phyloP scores from a whole-genome alignment of 2,329 filamentous ascomycete species.

The Xylaria sp. region DNA sequence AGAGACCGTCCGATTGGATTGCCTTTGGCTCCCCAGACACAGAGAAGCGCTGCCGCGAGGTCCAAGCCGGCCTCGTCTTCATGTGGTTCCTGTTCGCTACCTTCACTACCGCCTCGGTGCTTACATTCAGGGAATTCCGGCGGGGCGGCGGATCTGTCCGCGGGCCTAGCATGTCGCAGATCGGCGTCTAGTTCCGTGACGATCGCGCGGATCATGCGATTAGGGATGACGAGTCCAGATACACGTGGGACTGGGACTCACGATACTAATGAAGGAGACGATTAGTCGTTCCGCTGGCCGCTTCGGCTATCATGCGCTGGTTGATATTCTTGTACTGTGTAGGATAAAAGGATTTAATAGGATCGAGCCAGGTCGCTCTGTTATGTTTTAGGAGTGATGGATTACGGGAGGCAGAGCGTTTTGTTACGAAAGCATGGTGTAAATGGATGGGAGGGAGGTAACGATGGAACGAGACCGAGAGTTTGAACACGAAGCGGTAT shows the following conservation, averaged over 20 bases:
- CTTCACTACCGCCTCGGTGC: conserved; percentile 66
- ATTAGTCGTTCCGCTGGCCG: conserved; percentile 2
- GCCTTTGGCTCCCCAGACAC: conserved; percentile 69
- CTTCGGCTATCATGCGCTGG: conserved; percentile 1
- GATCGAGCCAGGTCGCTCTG: background rate
- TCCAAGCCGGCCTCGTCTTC: conserved; percentile 79
- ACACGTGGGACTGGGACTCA: conserved; percentile 15
- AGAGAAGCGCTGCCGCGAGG: conserved; percentile 75
- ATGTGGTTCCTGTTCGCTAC: conserved; percentile 80
- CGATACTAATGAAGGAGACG: conserved; percentile 15
- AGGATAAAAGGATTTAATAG: conserved; percentile 18
- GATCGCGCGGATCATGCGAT: conserved; percentile 29
- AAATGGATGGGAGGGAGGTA: background rate
- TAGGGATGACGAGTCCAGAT: background rate
- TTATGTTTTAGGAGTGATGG: background rate
- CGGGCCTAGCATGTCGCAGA: conserved; percentile 66
- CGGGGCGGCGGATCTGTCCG: conserved; percentile 59
- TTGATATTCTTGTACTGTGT: conserved; percentile 20
- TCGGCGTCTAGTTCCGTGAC: conserved; percentile 55
- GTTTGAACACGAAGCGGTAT: background rate
- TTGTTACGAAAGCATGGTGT: background rate
- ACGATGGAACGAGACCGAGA: conserved; percentile 14
- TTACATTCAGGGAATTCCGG: conserved; percentile 64
- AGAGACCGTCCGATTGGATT: conserved; percentile 63
- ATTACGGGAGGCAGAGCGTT: background rate